Base-by-base conservation (phyloP, 345 rosid species). In the Hibiscus syriacus region DNA sequence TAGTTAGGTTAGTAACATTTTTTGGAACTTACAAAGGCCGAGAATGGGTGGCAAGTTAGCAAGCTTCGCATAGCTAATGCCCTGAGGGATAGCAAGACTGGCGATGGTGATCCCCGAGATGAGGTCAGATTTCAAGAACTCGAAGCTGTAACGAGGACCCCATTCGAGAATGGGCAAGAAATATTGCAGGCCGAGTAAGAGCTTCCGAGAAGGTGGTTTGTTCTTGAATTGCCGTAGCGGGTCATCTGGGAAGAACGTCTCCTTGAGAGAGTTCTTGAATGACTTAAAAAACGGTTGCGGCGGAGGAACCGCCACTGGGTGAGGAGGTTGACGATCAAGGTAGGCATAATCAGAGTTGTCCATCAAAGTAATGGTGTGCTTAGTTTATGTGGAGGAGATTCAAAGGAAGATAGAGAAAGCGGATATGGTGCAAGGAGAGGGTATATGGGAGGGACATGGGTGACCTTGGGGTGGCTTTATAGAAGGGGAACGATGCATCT, bases 1-100 rank as follows among this genome's bases (percentile, higher is more conserved):
- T 3, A 32, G 3, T 57, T 17, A 58, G 11, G 26, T 58, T 58
- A 9, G 0, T 34, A 17, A 27, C 17, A 7, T 32, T 32, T 32
- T n/a, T 2, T 0, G n/a, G 3, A 46, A 81, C 90, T 60, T 81
- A 92, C 98, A 92, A 19, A 92, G 83, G 71, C 96, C 96, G 54
- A 90, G 89, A 69, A 92, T 83, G 0, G 98, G 98, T 3, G 98
- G 98, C 75, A 92, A 80, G 85, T 92, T 92, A 68, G 98, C 98
- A 2, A 92, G 88, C 45, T 84, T 87, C 4, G 98, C 96, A n/a
- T n/a, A n/a, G n/a, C n/a, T n/a, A n/a, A n/a, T n/a, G n/a, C n/a
- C n/a, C n/a, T n/a, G n/a, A n/a, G n/a, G n/a, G n/a, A 26, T 92
- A 90, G 70, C 98, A n/a, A n/a, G 90, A 73, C 98, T 92, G 58